Percentiles rank a stretch among this genome's conserved stretches.
Evolutionary conservation across 2,329 filamentous ascomycete species (phyloP).

Genomic region (Colletotrichum costaricense): DNA sequence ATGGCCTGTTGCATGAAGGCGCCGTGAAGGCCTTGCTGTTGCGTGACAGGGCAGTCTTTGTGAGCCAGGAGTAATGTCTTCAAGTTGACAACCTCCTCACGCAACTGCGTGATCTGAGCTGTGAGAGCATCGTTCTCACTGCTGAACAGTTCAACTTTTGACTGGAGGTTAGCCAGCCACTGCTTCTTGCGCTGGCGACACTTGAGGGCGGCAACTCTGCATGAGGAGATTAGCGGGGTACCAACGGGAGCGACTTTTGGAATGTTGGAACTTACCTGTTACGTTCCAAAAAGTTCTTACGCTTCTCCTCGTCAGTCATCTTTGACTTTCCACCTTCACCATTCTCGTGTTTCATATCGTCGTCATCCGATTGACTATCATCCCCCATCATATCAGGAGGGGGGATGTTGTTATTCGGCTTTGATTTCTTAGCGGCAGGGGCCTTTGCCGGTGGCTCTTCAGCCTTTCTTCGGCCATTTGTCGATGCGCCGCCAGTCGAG

Average conservation of each 20-base stretch:
- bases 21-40: slow-evolving; percentile 80
- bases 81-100: slow-evolving; percentile 93
- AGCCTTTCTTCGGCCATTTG: slow-evolving; percentile 82
- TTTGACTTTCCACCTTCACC: slow-evolving; percentile 74
- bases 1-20: slow-evolving; percentile 67
- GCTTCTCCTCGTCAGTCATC: slow-evolving; percentile 98
- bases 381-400: slow-evolving; percentile 40
- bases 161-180: slow-evolving; percentile 94
- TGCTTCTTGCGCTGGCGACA: slow-evolving; percentile 99
- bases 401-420: slow-evolving; percentile 62
- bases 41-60: slow-evolving; percentile 94
- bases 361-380: slow-evolving; percentile 52
- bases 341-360: slow-evolving; percentile 59
- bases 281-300: slow-evolving; percentile 96
- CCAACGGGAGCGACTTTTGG: neutral
- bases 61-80: slow-evolving; percentile 94
- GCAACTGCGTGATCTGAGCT: slow-evolving; percentile 82
- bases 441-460: slow-evolving; percentile 74
- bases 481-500: slow-evolving; percentile 51
- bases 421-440: slow-evolving; percentile 76
- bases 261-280: slow-evolving; percentile 77
- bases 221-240: slow-evolving; percentile 38
- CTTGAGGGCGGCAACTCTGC: slow-evolving; percentile 92
- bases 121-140: slow-evolving; percentile 91
- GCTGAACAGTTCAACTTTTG: slow-evolving; percentile 93